Evolutionary conservation across 345 rosid genomes (phyloP).

Genomic region (Pugionium cornutum): DNA sequence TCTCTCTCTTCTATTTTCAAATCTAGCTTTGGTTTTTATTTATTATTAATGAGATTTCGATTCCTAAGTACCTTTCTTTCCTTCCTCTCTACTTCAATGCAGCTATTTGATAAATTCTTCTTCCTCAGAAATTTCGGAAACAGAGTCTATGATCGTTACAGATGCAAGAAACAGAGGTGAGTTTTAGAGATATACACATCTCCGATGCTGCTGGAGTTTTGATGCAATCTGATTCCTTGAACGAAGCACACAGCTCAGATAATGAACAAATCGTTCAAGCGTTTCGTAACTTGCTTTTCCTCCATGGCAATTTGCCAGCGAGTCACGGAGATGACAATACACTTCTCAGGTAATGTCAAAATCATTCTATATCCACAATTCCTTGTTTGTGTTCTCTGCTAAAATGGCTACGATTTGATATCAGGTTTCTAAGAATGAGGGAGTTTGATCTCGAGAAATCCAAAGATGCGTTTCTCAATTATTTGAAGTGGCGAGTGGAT

Average conservation of each 20-base stretch:
- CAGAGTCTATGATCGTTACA: conserved; percentile 7
- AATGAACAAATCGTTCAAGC: conserved; percentile 30
- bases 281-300: conserved; percentile 36
- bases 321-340: conserved; percentile 15
- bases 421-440: conserved; percentile 34
- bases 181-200: conserved; percentile 20
- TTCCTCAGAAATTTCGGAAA: neutral
- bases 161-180: conserved; percentile 31
- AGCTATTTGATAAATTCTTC: neutral
- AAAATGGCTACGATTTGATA: neutral
- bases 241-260: neutral
- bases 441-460: conserved; percentile 31
- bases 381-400: neutral
- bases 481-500: conserved; percentile 24
- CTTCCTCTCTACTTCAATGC: conserved; percentile 12
- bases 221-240: neutral
- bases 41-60: conserved; percentile 9
- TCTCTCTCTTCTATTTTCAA: neutral
- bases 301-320: conserved; percentile 25
- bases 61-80: conserved; percentile 9
- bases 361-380: neutral
- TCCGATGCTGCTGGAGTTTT: conserved; percentile 4
- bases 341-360: conserved; percentile 20
- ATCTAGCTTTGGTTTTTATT: neutral
- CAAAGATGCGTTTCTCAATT: conserved; percentile 25